Evolutionary conservation across 2,329 filamentous ascomycete species (phyloP).

Genomic region (Penicillium sp.): DNA sequence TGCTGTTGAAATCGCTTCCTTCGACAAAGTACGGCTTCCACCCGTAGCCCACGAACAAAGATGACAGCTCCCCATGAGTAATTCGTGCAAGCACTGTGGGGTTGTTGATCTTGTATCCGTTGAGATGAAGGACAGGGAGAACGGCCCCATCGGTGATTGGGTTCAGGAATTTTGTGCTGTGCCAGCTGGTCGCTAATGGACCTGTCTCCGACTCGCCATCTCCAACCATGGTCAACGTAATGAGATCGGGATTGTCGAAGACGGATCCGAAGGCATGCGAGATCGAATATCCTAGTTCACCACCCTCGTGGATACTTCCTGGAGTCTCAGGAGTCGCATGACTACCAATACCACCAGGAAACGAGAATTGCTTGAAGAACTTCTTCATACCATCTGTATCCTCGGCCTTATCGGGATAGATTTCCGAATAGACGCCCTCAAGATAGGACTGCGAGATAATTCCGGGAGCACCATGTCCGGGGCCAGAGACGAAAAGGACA

Average conservation of each 20-base stretch:
- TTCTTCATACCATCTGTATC: conserved; percentile 68
- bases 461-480: conserved; percentile 76
- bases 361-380: conserved; percentile 84
- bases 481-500: conserved; percentile 72
- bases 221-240: conserved; percentile 75
- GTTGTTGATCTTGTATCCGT: conserved; percentile 86
- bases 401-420: conserved; percentile 73
- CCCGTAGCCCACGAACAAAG: conserved; percentile 72
- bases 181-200: conserved; percentile 76
- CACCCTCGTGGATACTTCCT: conserved; percentile 75
- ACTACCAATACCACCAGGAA: conserved; percentile 75
- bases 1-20: conserved; percentile 69
- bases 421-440: conserved; percentile 75
- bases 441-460: conserved; percentile 75
- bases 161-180: conserved; percentile 80
- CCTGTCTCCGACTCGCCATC: conserved; percentile 83
- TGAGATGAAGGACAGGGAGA: conserved; percentile 74
- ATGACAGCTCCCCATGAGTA: conserved; percentile 70
- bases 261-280: conserved; percentile 78
- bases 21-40: conserved; percentile 82
- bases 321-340: conserved; percentile 80
- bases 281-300: conserved; percentile 78
- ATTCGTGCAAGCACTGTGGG: conserved; percentile 74
- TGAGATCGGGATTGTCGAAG: conserved; percentile 73
- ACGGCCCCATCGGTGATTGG: conserved; percentile 77